Base-by-base conservation (phyloP, 805 yeast genomes). In the Clavispora carvajalis region DNA sequence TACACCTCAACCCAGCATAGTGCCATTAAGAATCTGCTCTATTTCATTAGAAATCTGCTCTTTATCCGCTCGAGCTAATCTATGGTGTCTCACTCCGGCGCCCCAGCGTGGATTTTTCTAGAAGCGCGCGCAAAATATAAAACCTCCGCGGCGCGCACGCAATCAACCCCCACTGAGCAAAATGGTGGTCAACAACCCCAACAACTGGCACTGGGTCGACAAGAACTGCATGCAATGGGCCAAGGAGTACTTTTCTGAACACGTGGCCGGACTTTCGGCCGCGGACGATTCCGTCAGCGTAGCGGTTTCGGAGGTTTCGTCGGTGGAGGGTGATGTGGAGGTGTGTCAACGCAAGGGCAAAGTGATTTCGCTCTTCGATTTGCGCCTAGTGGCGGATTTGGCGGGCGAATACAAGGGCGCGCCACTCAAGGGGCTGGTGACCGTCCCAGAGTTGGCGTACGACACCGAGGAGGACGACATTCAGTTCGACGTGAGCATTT, bases 191-290 rank as follows among this genome's bases (percentile, higher is more conserved):
- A 84, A 88, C 66, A 93, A 91, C 74, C 98, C 98, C 29, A 93
- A 93, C 65, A 91, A 91, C 69, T 91, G 99, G 99, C 99, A 93
- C 73, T 93, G 98, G 98, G 97, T 90, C 47, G 97, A 91, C 67
- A 91, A 91, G 64, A 93, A 93, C 71, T 93, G 99, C 67, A 76
- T 91, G 42, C 82, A 78, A 41, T 93, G 99, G 99, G 75, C 96
- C 10, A 79, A 79, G 46, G 72, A 75, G 30, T 91, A 91, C 62
- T 86, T 93, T 61, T 62, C 65, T 22, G 74, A 77, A 35, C 74
- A 79, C 34, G 67, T 89, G 38, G 69, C 71, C 9, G 83, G 82
- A 1, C 47, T 79, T 30, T 46, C 61, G 11, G 77, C 55, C 1
- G 54, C 63, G 5, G 70, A 56, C 16, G 47, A 47, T 55, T 49